phyloP scores from a whole-genome alignment of 1,284 basidiomycete species.

The Mycosarcoma mackinlayi region DNA sequence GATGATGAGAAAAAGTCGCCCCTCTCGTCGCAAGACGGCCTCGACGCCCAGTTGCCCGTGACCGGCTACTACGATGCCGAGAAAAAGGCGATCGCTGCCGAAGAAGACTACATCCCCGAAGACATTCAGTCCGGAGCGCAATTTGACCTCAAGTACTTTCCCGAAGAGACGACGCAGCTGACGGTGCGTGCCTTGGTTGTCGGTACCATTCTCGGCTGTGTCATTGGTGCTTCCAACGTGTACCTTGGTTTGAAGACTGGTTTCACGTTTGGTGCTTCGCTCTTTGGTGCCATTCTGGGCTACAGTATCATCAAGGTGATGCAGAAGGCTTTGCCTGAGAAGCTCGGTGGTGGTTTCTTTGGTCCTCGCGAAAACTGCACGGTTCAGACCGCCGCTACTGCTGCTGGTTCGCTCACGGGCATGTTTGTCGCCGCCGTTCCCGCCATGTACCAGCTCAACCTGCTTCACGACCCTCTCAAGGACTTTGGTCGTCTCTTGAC shows the following conservation, averaged over 20 bases:
- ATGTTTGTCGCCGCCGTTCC: slow-evolving; percentile 77
- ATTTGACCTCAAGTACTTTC: slow-evolving; percentile 51
- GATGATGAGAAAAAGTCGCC: slow-evolving; percentile 51
- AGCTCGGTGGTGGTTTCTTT: slow-evolving; percentile 74
- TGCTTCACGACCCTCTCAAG: slow-evolving; percentile 49
- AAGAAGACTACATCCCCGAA: slow-evolving; percentile 41
- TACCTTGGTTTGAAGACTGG: slow-evolving; percentile 79
- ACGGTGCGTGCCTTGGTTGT: slow-evolving; percentile 73
- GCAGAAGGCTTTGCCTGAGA: slow-evolving; percentile 72
- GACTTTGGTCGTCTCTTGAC: slow-evolving; percentile 70
- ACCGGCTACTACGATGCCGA: slow-evolving; percentile 47
- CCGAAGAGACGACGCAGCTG: slow-evolving; percentile 43
- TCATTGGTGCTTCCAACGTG: slow-evolving; percentile 76
- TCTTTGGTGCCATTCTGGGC: slow-evolving; percentile 77
- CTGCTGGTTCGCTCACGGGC: slow-evolving; percentile 70
- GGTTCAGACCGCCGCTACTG: slow-evolving; percentile 61
- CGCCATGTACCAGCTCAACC: slow-evolving; percentile 74
- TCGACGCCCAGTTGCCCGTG: slow-evolving; percentile 29
- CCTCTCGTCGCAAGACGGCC: slow-evolving; percentile 34
- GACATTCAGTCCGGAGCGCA: slow-evolving; percentile 43
- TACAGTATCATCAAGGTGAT: slow-evolving; percentile 76
- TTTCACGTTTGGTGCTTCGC: slow-evolving; percentile 74
- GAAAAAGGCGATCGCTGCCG: slow-evolving; percentile 38
- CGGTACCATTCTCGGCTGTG: slow-evolving; percentile 74
- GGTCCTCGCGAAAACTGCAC: slow-evolving; percentile 77